Conservation (phyloP, 23 red algal species). For the Gracilaria domingensis region DNA sequence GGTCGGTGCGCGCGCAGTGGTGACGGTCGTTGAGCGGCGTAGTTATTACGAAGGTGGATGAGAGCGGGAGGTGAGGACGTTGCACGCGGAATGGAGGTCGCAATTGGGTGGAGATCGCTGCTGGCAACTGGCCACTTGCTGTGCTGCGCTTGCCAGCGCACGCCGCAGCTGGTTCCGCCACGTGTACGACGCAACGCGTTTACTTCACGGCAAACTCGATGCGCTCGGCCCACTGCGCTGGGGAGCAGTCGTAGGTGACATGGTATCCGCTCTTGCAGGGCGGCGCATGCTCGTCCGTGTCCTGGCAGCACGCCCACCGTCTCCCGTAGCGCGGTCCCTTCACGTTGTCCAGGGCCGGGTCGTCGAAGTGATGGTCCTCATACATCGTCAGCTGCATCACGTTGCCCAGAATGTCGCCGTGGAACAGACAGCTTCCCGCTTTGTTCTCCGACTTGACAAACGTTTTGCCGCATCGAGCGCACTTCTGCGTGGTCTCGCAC, state of each 20-base stretch:
- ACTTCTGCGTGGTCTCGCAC: neutral
- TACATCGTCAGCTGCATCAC: conserved; percentile 6
- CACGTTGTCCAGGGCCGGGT: conserved; percentile 25
- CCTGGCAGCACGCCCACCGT: conserved; percentile 53
- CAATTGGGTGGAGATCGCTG: neutral
- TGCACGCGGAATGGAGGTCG: neutral
- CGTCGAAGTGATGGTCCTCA: conserved; percentile 66
- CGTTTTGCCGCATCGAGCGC: conserved; percentile 28
- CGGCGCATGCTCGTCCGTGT: conserved; percentile 38
- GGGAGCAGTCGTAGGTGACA: conserved; percentile 29
- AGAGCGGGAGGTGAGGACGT: neutral
- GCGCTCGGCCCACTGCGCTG: conserved; percentile 4
- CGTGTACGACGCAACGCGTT: no score
- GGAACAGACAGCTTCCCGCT: conserved; percentile 39
- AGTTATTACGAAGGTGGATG: no score
- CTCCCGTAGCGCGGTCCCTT: conserved; percentile 40
- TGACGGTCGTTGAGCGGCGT: neutral
- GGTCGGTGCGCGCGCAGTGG: neutral
- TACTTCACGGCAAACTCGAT: conserved; percentile 21
- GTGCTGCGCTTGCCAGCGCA: no score
- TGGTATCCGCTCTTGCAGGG: conserved; percentile 50
- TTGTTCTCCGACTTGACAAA: conserved; percentile 11
- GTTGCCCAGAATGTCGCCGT: conserved; percentile 45
- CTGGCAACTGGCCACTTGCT: neutral
- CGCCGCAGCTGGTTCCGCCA: no score